Conservation (phyloP, 192 early-diverging fungal species). For the Entomortierella lignicola region DNA sequence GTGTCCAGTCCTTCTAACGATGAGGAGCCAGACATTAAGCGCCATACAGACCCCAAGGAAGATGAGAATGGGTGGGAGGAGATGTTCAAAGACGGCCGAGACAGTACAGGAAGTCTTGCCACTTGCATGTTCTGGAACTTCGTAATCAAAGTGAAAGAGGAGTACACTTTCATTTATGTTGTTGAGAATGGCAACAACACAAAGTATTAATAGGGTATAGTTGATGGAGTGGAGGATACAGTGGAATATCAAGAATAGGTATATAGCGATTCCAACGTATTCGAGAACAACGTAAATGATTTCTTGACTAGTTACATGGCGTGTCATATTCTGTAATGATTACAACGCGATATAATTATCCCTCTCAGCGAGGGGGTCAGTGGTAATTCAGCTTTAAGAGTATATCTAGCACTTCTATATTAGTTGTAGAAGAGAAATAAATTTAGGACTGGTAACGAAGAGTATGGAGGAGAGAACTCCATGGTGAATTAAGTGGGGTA, state of each 20-base stretch:
- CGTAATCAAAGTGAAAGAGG: constrained; percentile 9
- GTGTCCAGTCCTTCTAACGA: constrained; percentile 7
- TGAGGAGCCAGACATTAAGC: constrained; percentile 39
- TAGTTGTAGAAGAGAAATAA: too few species aligned
- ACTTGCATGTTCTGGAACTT: neutral
- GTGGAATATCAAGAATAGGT: constrained; percentile 24
- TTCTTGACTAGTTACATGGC: constrained; percentile 18
- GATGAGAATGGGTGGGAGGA: constrained; percentile 4
- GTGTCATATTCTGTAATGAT: neutral
- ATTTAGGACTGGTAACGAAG: too few species aligned
- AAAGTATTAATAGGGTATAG: constrained; percentile 35
- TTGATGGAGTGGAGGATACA: constrained; percentile 24
- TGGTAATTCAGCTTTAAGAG: too few species aligned
- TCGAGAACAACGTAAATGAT: constrained; percentile 16
- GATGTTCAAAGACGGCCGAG: constrained; percentile 31
- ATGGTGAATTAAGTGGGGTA: too few species aligned
- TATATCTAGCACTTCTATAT: too few species aligned
- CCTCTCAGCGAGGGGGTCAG: neutral
- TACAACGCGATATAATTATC: neutral
- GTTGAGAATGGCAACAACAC: constrained; percentile 32
- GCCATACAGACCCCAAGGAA: constrained; percentile 27
- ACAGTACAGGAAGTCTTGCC: constrained; percentile 14
- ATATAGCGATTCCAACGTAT: constrained; percentile 31
- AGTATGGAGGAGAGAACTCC: too few species aligned
- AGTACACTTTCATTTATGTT: constrained; percentile 39